Conservation (phyloP, 2,329 filamentous ascomycete species). For the Dothideomycetes sp. region DNA sequence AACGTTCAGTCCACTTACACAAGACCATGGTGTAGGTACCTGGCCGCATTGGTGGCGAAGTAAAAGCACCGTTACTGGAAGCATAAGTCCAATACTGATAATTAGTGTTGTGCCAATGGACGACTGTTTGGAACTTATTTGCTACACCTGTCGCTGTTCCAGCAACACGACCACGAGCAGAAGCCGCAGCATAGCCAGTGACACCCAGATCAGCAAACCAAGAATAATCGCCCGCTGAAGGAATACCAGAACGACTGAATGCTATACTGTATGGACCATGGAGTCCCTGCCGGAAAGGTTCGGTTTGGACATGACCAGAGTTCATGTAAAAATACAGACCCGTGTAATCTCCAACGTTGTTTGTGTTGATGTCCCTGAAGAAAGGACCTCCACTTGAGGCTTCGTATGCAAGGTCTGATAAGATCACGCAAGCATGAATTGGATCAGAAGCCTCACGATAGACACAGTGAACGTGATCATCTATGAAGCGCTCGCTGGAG, state of each 20-base stretch:
- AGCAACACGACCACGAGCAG: constrained; percentile 49
- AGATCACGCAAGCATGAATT: constrained; percentile 54
- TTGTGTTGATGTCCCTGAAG: constrained; percentile 52
- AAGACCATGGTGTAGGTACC: constrained; percentile 61
- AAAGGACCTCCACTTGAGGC: constrained; percentile 58
- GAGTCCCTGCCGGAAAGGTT: constrained; percentile 52
- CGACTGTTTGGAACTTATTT: constrained; percentile 45
- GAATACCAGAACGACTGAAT: constrained; percentile 47
- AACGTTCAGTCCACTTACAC: no score
- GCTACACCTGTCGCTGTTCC: constrained; percentile 52
- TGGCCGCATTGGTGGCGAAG: constrained; percentile 56
- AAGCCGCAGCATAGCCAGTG: constrained; percentile 48
- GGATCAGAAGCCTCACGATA: constrained; percentile 36
- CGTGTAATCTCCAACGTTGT: constrained; percentile 50
- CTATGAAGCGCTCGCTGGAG: constrained; percentile 60
- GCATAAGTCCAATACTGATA: constrained; percentile 59
- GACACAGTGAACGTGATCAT: constrained; percentile 56
- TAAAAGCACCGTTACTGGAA: constrained; percentile 46
- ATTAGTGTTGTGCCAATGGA: constrained; percentile 55
- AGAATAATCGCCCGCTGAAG: constrained; percentile 45
- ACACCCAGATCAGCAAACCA: constrained; percentile 53
- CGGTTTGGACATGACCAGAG: constrained; percentile 54
- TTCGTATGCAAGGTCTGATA: constrained; percentile 48
- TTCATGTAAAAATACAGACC: constrained; percentile 62
- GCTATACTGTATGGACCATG: constrained; percentile 57